Evolutionary conservation across 768 basidiomycete species (phyloP).

Genomic region (Suillus brevipes): DNA sequence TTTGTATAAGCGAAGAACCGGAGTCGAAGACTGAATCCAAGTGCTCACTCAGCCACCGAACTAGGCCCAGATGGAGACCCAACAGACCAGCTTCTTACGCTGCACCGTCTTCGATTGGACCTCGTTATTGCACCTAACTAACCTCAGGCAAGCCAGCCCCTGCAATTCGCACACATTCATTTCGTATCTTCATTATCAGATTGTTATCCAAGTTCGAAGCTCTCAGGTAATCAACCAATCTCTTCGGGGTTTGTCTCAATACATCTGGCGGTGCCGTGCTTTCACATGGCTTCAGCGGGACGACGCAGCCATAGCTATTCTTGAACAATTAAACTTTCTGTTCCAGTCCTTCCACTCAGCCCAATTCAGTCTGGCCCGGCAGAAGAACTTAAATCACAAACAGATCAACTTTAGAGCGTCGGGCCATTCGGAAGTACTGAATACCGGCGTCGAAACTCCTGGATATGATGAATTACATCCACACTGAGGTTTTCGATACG

Average conservation of each 20-base stretch:
- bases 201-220: not conserved
- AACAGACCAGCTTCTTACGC: not conserved
- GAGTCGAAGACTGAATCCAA: not conserved
- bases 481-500: constrained; percentile 27
- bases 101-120: constrained; percentile 40
- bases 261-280: not conserved
- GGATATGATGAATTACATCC: constrained; percentile 48
- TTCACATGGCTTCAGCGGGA: too few species aligned
- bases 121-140: constrained; percentile 58
- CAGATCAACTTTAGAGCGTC: constrained; percentile 32
- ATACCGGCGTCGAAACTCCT: constrained; percentile 63
- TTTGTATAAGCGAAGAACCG: not conserved
- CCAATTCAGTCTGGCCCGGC: constrained; percentile 52
- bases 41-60: too few species aligned
- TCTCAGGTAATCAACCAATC: not conserved
- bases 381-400: constrained; percentile 59
- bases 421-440: constrained; percentile 14
- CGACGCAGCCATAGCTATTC: not conserved
- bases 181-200: not conserved
- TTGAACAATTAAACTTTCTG: constrained; percentile 64
- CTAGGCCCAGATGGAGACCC: not conserved
- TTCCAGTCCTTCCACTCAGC: constrained; percentile 66
- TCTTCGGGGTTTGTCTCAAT: not conserved
- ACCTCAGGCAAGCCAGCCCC: constrained; percentile 38
- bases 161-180: not conserved